These are phyloP conservation scores for Polytrichum commune DNA, from an alignment of 225 moss, liverwort and hornwort genomes.

Conservation along the genomic window DNA sequence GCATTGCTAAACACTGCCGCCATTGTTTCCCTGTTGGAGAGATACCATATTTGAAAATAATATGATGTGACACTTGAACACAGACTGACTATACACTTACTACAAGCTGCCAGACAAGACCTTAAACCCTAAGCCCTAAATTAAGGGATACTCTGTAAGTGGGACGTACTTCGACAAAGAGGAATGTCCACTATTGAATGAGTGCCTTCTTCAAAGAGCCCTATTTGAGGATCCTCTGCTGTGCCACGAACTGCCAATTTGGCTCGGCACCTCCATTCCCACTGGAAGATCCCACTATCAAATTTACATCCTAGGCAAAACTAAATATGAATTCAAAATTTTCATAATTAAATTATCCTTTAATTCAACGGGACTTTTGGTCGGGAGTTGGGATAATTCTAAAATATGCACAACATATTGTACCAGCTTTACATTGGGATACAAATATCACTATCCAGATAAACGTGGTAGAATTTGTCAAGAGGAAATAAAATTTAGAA, in stretches of 20 bases:
- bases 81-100: too few species aligned
- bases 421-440: neutral
- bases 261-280: conserved; percentile 98
- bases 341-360: conserved; percentile 1
- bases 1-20: too few species aligned
- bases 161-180: conserved; percentile 62
- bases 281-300: conserved; percentile 27
- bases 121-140: neutral
- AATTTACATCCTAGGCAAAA: neutral
- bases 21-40: too few species aligned
- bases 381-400: neutral
- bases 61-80: too few species aligned
- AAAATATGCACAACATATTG: neutral
- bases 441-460: too few species aligned
- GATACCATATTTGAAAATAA: too few species aligned
- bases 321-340: conserved; percentile 5
- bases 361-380: too few species aligned
- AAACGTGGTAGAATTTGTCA: too few species aligned
- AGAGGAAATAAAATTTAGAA: too few species aligned
- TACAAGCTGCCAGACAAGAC: neutral
- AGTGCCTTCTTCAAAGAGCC: conserved; percentile 88
- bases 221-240: conserved; percentile 76
- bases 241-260: conserved; percentile 95
- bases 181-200: conserved; percentile 83
- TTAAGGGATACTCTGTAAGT: neutral